Evolutionary conservation across 2,329 filamentous ascomycete species (phyloP), one percentile per base, ranked within the genome.

Genomic region (Bimuria novae-zelandiae): DNA sequence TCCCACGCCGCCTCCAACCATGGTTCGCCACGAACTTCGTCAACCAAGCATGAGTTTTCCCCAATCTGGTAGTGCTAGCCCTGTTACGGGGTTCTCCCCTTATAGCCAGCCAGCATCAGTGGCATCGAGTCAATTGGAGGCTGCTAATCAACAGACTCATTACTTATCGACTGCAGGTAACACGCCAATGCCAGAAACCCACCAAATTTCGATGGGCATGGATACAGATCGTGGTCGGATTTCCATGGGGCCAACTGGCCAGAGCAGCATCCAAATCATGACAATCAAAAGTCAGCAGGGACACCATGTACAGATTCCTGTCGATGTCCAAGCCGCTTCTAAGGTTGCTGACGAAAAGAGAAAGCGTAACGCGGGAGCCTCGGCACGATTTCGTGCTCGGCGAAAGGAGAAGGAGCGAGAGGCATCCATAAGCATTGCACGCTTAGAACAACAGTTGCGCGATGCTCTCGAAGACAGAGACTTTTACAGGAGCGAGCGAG

Each of bases 301-400:
- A 16, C 70, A 73, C 40, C 76, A 77, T 32, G 79, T 83, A 49
- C 78, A 81, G 57, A 84, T 92, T 43, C 86, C 87, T 12, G 85
- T 93, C 8, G 90, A 96, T 69, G 85, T 89, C 37, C 88, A 90
- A 61, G 88, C 90, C 63, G 91, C 88, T 11, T 95, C 91, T 11
- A 88, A 87, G 61, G 85, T 90, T 63, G 89, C 90, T 33, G 89
- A 94, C 65, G 90, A 95, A 72, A 96, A 94, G 75, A 82, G 91
- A 51, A 87, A 89, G 71, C 84, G 90, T 46, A 96, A 96, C 67
- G 91, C 91, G 35, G 89, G 89, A 42, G 91, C 91, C 5, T 95
- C 90, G 51, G 90, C 90, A 42, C 83, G 91, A 54, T 94, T 95
- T 60, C 84, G 91, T 50, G 85, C 87, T 67, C 83, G 92, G 54